Conservation (phyloP, 345 rosid genomes). For the Aquilaria yunnanensis region DNA sequence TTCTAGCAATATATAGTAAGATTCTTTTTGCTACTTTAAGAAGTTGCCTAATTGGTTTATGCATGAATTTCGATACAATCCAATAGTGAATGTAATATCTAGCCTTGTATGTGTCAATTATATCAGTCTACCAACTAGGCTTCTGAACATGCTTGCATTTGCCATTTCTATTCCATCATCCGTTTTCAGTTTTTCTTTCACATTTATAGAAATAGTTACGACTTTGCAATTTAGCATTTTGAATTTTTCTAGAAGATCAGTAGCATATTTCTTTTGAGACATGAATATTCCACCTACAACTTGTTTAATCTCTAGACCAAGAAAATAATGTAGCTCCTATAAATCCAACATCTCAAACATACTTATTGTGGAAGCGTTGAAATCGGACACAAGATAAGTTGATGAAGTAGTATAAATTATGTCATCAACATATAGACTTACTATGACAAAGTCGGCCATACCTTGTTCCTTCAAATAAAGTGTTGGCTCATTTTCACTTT, state of each 20-base stretch:
- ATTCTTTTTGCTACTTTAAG: background rate
- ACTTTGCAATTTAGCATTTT: background rate
- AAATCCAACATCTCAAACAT: background rate
- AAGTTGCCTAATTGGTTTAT: background rate
- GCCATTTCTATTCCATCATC: too few species aligned
- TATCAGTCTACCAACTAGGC: background rate
- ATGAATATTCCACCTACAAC: background rate
- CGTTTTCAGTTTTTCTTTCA: too few species aligned
- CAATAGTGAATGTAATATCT: background rate
- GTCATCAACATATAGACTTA: background rate
- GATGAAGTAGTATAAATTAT: background rate
- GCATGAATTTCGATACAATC: background rate
- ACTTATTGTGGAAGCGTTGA: background rate
- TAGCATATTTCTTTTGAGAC: background rate
- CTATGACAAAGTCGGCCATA: background rate
- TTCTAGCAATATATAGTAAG: background rate
- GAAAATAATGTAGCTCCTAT: background rate
- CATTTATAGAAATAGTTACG: background rate
- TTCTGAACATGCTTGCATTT: background rate
- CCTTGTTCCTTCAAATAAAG: background rate
- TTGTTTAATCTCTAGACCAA: background rate
- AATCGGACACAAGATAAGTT: background rate
- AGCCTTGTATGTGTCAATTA: background rate
- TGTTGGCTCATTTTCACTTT: background rate
- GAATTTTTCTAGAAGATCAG: background rate